Percentiles rank a stretch among this genome's conserved stretches.
These are phyloP conservation scores for Xerocomellus dryophilus DNA, from an alignment of 768 basidiomycete genomes.

Conservation along the genomic window DNA sequence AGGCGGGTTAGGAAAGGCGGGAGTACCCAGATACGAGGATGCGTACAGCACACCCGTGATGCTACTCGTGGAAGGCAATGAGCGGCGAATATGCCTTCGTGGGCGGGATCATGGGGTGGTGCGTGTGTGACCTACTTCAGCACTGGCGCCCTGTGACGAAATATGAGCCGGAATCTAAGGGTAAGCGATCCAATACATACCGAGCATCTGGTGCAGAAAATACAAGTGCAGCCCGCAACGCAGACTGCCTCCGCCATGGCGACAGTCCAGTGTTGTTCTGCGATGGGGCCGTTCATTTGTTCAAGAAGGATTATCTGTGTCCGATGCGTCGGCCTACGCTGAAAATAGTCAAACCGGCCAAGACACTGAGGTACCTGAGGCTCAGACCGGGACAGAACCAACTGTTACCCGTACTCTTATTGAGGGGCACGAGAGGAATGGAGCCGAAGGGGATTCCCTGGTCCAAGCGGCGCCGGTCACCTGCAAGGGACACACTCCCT, in stretches of 20 bases:
- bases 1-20: constrained; percentile 17
- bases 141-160: constrained; percentile 7
- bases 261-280: constrained; percentile 14
- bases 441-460: neutral
- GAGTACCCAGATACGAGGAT: constrained; percentile 13
- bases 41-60: constrained; percentile 28
- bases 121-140: neutral
- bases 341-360: neutral
- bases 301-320: neutral
- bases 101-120: constrained; percentile 2
- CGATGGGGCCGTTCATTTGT: neutral
- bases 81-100: constrained; percentile 2
- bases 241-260: constrained; percentile 9
- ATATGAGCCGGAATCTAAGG: neutral
- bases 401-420: neutral
- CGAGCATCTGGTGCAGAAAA: constrained; percentile 1
- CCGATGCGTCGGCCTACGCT: neutral
- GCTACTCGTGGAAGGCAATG: constrained; percentile 20
- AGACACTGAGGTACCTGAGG: neutral
- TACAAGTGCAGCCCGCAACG: constrained; percentile 8
- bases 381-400: constrained; percentile 2
- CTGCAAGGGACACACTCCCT: neutral
- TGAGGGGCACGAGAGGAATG: neutral
- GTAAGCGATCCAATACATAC: neutral
- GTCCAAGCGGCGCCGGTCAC: neutral